phyloP scores from a whole-genome alignment of 2,329 filamentous ascomycete species.

The Alternaria hordeiaustralica region DNA sequence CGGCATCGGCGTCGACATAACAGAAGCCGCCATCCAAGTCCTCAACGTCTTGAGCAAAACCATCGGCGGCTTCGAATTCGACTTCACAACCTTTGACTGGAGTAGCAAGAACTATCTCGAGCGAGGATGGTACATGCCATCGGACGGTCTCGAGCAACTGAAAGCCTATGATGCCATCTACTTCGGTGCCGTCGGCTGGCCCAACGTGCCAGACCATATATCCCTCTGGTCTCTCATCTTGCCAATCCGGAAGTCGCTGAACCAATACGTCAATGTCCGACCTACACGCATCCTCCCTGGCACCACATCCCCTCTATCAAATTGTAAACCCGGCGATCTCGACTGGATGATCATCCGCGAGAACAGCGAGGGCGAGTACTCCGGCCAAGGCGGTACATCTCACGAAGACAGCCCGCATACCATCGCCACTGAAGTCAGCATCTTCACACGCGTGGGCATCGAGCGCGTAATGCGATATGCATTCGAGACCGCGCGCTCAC shows the following conservation, averaged over 20 bases:
- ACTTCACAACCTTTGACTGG: conserved; percentile 61
- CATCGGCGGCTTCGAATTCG: conserved; percentile 55
- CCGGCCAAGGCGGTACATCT: conserved; percentile 54
- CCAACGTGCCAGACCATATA: conserved; percentile 70
- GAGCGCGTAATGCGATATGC: conserved; percentile 58
- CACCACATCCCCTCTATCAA: conserved; percentile 49
- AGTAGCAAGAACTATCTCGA: conserved; percentile 57
- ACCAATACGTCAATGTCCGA: conserved; percentile 73
- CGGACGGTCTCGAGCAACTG: conserved; percentile 58
- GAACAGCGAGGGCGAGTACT: conserved; percentile 58
- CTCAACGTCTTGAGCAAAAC: conserved; percentile 53
- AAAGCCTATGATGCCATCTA: conserved; percentile 63
- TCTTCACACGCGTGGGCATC: conserved; percentile 55
- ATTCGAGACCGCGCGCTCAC: conserved; percentile 53
- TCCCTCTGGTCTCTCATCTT: conserved; percentile 71
- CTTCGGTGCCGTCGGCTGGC: conserved; percentile 66
- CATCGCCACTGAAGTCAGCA: conserved; percentile 55
- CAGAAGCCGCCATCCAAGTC: conserved; percentile 34
- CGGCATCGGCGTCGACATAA: conserved; percentile 44
- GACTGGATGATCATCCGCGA: conserved; percentile 59
- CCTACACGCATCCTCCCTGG: conserved; percentile 56
- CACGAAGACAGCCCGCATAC: conserved; percentile 51
- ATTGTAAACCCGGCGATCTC: conserved; percentile 46
- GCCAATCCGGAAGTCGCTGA: conserved; percentile 70
- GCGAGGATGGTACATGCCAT: conserved; percentile 61